Evolutionary conservation across 1,139 yeast species (phyloP), one percentile per base, ranked within the genome.

Genomic region (Candida tetrigidarum): DNA sequence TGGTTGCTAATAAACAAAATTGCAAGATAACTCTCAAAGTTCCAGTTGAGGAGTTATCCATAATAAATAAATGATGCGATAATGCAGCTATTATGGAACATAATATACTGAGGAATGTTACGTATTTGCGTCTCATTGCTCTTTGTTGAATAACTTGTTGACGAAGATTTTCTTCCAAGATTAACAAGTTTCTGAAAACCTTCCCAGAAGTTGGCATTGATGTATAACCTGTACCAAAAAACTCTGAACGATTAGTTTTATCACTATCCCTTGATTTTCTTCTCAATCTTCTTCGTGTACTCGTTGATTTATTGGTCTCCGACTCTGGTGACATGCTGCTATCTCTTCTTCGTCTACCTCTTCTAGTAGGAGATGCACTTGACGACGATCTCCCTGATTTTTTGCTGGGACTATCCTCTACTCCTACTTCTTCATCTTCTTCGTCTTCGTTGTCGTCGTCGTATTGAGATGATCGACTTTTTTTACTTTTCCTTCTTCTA

Each of bases 81-180:
- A 73, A 64, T 5, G 74, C 67, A 3, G 78, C 74, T 16, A 71
- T 71, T 18, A 74, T 55, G 19, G 74, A 65, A 58, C 68, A 71
- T 38, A 86, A 61, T 7, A 74, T 63, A 3, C 86, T 78, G 49
- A 89, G 69, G 60, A 93, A 92, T 5, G 82, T 69, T 32, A 89
- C 74, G 60, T 91, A 90, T 53, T 88, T 87, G 49, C 89, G 73
- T 53, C 96, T 74, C 51, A 90, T 68, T 7, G 79, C 72, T 48
- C 83, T 76, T 58, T 89, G 92, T 47, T 82, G 85, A n/a, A 76
- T 70, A 37, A 86, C 88, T 64, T 92, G 98, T 52, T 79, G 83
- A 35, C 97, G 75, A 43, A 92, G 68, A 48, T 89, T 84, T 59
- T 91, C 96, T 62, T 93, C 99, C 43, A 91, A 63, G 20, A 92